Evolutionary conservation across 768 basidiomycete species (phyloP).

Genomic region (Tricholoma saponaceum): DNA sequence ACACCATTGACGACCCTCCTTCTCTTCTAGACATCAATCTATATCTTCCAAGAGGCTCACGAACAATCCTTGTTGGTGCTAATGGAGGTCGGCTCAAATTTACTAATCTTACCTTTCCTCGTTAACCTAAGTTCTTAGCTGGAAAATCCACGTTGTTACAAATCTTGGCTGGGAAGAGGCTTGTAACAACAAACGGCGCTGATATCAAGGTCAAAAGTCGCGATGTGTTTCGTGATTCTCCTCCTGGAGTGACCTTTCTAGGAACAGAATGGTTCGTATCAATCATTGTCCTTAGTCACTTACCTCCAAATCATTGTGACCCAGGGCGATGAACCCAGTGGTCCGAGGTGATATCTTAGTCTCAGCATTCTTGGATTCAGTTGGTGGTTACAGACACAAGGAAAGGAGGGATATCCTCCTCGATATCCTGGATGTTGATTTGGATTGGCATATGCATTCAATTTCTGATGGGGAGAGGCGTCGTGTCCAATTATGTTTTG

Average conservation of each 20-base stretch:
- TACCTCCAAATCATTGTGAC: constrained; percentile 5
- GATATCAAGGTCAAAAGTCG: constrained; percentile 68
- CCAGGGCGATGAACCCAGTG: constrained; percentile 94
- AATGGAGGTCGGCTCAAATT: constrained; percentile 76
- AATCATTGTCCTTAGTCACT: not conserved
- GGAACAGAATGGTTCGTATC: constrained; percentile 86
- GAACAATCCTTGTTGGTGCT: constrained; percentile 86
- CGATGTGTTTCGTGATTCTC: constrained; percentile 89
- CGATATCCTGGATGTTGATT: constrained; percentile 90
- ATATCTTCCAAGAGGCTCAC: constrained; percentile 64
- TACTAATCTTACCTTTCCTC: constrained; percentile 4
- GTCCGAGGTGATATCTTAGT: constrained; percentile 92
- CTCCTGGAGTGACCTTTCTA: constrained; percentile 77
- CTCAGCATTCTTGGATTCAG: constrained; percentile 92
- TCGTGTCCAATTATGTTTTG: constrained; percentile 89
- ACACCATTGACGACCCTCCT: constrained; percentile 36
- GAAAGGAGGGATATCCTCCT: constrained; percentile 81
- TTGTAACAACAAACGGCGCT: constrained; percentile 50
- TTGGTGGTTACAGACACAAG: constrained; percentile 94
- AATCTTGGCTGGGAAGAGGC: constrained; percentile 88
- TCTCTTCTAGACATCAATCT: constrained; percentile 67
- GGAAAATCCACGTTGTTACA: constrained; percentile 97
- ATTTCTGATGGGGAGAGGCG: constrained; percentile 97
- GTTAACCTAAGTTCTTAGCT: constrained; percentile 37
- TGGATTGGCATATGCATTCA: constrained; percentile 94